Evolutionary conservation across 306 rosid genomes (phyloP).

Genomic region (Dalbergia cultrata): DNA sequence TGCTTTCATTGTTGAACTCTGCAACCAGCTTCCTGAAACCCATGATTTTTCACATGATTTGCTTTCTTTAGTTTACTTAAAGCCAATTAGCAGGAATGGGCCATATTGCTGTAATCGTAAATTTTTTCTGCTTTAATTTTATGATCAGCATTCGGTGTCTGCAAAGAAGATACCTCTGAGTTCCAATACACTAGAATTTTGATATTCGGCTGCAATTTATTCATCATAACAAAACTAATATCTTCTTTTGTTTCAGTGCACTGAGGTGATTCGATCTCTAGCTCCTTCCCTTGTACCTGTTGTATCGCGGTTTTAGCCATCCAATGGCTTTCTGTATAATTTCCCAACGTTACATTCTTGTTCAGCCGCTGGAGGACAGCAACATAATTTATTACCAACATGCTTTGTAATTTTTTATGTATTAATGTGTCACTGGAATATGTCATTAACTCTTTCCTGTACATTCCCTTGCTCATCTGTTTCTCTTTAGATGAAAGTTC

Average conservation of each 20-base stretch:
- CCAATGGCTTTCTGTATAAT: slow-evolving; percentile 37
- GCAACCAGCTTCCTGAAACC: neutral
- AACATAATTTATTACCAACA: slow-evolving; percentile 32
- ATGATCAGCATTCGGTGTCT: neutral
- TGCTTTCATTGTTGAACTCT: slow-evolving; percentile 15
- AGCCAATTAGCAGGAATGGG: neutral
- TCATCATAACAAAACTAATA: neutral
- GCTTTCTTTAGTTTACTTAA: slow-evolving; percentile 8
- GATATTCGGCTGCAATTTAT: slow-evolving; percentile 3
- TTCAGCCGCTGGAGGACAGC: slow-evolving; percentile 43
- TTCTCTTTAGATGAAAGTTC: slow-evolving; percentile 11
- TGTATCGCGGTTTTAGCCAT: slow-evolving; percentile 37
- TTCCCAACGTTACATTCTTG: slow-evolving; percentile 23
- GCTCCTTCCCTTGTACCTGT: slow-evolving; percentile 32
- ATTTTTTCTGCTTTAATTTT: slow-evolving; percentile 17
- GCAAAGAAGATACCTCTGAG: neutral
- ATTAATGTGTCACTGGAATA: slow-evolving; percentile 31
- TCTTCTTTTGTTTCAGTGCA: slow-evolving; percentile 56
- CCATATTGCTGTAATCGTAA: slow-evolving; percentile 6
- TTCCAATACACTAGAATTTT: neutral
- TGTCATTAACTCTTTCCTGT: slow-evolving; percentile 29
- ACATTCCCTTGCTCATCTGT: slow-evolving; percentile 18
- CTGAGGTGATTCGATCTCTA: slow-evolving; percentile 57
- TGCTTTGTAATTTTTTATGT: slow-evolving; percentile 37
- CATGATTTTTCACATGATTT: slow-evolving; percentile 2